Conservation (phyloP, 345 rosid species). For the Trapa incisa region DNA sequence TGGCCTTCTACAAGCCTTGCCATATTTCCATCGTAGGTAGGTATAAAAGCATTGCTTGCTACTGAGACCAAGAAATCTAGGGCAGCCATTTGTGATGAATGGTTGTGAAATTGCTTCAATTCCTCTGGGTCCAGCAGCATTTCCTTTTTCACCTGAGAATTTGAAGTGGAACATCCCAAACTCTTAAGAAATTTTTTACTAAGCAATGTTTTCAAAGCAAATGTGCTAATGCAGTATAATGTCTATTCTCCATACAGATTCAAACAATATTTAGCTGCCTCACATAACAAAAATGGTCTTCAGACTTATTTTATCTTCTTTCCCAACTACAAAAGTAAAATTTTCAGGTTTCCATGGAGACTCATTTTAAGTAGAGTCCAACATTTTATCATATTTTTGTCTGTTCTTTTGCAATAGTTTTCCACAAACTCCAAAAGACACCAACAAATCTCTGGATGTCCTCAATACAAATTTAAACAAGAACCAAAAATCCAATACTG, state of each 20-base stretch:
- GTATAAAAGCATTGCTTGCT: constrained; percentile 81
- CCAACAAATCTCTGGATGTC: neutral
- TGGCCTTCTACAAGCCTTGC: constrained; percentile 98
- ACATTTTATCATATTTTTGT: neutral
- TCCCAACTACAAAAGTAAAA: neutral
- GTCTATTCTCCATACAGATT: neutral
- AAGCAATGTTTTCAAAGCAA: neutral
- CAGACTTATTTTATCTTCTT: neutral
- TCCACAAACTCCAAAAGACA: neutral
- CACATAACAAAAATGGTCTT: neutral
- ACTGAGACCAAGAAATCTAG: constrained; percentile 87
- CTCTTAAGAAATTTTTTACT: neutral
- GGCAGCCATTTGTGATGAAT: constrained; percentile 99
- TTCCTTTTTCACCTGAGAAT: constrained; percentile 79
- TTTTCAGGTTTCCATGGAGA: neutral
- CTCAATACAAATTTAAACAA: neutral
- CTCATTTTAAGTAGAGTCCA: neutral
- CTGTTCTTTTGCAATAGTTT: neutral
- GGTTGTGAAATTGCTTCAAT: constrained; percentile 78
- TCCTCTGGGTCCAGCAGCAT: constrained; percentile 59
- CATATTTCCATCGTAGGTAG: constrained; percentile 96
- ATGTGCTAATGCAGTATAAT: neutral
- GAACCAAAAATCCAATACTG: neutral
- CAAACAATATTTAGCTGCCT: neutral
- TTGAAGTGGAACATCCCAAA: neutral